Percentiles rank a stretch among this genome's conserved stretches.
phyloP scores from a whole-genome alignment of 768 basidiomycete species.

The Lactarius quietus region DNA sequence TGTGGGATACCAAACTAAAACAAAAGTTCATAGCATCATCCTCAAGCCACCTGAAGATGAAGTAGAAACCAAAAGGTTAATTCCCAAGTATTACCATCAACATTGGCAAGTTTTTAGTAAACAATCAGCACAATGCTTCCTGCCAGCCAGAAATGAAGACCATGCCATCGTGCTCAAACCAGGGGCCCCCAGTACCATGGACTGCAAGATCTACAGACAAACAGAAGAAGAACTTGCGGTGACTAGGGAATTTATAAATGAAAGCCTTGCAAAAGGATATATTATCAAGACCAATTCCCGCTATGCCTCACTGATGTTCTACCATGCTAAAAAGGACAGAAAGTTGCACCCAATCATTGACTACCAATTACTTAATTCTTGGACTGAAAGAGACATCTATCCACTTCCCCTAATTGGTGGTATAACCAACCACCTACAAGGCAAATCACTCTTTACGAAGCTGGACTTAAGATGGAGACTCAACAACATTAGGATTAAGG shows the following conservation, averaged over 20 bases:
- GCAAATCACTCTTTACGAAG: not conserved
- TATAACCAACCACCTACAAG: not conserved
- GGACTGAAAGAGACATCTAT: not conserved
- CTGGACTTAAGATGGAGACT: not conserved
- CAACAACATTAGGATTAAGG: too few relatives aligned
- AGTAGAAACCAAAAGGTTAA: too few relatives aligned
- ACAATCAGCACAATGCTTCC: not conserved
- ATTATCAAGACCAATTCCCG: not conserved
- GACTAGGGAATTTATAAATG: not conserved
- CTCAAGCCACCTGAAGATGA: not conserved
- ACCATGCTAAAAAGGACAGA: not conserved
- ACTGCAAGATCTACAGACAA: not conserved
- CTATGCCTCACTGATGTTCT: not conserved
- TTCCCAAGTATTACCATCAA: too few relatives aligned
- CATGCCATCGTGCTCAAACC: not conserved
- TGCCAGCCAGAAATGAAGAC: not conserved
- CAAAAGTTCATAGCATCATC: not conserved
- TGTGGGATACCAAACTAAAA: not conserved
- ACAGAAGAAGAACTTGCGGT: not conserved
- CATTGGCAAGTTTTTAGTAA: too few relatives aligned
- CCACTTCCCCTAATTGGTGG: not conserved
- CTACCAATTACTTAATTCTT: not conserved
- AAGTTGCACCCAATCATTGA: not conserved
- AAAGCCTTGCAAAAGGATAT: not conserved
- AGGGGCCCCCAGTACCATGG: accelerated